Evolutionary conservation across 2,329 filamentous ascomycete genomes (phyloP).

Genomic region (Neopestalotiopsis sp.): DNA sequence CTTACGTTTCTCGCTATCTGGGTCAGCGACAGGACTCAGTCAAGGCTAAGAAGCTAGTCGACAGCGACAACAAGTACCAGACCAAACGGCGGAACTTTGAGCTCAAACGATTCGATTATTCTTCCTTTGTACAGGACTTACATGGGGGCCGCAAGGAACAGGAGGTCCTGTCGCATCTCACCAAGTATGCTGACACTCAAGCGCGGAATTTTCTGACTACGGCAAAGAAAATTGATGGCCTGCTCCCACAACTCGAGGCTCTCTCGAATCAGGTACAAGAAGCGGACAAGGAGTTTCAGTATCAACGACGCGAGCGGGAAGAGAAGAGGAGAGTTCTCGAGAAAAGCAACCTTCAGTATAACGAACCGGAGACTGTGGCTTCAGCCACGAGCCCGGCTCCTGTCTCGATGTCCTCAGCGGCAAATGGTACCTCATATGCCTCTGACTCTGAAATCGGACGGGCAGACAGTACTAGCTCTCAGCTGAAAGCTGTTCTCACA

Average conservation of each 20-base stretch:
- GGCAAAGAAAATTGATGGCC: slow-evolving; percentile 83
- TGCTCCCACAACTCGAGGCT: slow-evolving; percentile 89
- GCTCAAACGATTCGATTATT: slow-evolving; percentile 97
- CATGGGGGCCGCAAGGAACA: slow-evolving; percentile 98
- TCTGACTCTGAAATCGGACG: slow-evolving; percentile 74
- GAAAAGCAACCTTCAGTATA: slow-evolving; percentile 78
- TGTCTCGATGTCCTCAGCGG: slow-evolving; percentile 35
- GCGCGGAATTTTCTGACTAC: slow-evolving; percentile 81
- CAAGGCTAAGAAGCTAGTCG: slow-evolving; percentile 94
- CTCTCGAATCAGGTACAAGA: slow-evolving; percentile 87
- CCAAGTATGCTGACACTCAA: slow-evolving; percentile 90
- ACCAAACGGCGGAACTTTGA: slow-evolving; percentile 93
- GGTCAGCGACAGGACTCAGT: slow-evolving; percentile 93
- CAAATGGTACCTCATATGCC: slow-evolving; percentile 54
- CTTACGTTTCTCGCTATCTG: slow-evolving; percentile 93
- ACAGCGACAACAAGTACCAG: slow-evolving; percentile 97
- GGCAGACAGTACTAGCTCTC: slow-evolving; percentile 76
- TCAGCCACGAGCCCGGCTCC: slow-evolving; percentile 40
- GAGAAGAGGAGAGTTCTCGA: slow-evolving; percentile 91
- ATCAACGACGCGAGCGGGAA: slow-evolving; percentile 92
- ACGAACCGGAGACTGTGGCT: slow-evolving; percentile 68
- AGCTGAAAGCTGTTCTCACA: slow-evolving; percentile 59
- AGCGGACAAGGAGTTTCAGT: slow-evolving; percentile 95
- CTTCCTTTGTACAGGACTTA: slow-evolving; percentile 98
- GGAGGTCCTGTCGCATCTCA: slow-evolving; percentile 92